These are phyloP conservation scores for Alternaria incomplexa DNA, from an alignment of 2,329 filamentous ascomycete genomes.

Conservation along the genomic window DNA sequence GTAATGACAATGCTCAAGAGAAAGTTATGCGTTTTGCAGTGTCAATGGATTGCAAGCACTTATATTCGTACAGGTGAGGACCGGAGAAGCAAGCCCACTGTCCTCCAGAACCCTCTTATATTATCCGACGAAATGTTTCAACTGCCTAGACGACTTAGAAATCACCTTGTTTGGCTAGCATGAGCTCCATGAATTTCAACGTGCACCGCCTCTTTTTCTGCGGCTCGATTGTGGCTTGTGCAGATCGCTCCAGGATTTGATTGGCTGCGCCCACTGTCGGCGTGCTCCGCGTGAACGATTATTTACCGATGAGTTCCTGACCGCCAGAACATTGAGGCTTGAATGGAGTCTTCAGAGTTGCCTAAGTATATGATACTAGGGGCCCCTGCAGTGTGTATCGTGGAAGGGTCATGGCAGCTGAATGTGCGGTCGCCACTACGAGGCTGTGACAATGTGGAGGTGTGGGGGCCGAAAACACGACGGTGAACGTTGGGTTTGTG, in stretches of 20 bases:
- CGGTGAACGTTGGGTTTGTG: neutral
- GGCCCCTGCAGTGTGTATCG: conserved; percentile 6
- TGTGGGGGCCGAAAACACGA: conserved; percentile 18
- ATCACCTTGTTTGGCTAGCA: conserved; percentile 9
- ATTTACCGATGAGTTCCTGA: conserved; percentile 11
- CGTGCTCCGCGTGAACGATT: conserved; percentile 13
- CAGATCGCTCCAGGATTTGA: conserved; percentile 1
- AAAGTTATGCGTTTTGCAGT: neutral
- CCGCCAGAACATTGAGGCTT: conserved; percentile 17
- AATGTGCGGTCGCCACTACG: conserved; percentile 16
- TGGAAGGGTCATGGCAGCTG: conserved; percentile 22
- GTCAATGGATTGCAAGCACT: neutral
- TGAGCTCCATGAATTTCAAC: conserved; percentile 7
- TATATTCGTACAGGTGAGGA: conserved; percentile 6
- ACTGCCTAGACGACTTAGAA: conserved; percentile 11
- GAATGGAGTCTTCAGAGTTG: neutral
- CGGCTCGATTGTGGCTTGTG: conserved; percentile 19
- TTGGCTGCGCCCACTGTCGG: conserved; percentile 15
- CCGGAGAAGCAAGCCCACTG: neutral
- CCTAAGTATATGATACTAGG: conserved; percentile 5
- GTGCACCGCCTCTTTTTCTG: conserved; percentile 12
- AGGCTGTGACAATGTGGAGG: conserved; percentile 19
- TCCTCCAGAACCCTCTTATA: conserved; percentile 14
- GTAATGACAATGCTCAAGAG: neutral
- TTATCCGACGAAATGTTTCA: conserved; percentile 17